phyloP scores from a whole-genome alignment of 1,284 basidiomycete genomes.

The Melampsora larici-populina region DNA sequence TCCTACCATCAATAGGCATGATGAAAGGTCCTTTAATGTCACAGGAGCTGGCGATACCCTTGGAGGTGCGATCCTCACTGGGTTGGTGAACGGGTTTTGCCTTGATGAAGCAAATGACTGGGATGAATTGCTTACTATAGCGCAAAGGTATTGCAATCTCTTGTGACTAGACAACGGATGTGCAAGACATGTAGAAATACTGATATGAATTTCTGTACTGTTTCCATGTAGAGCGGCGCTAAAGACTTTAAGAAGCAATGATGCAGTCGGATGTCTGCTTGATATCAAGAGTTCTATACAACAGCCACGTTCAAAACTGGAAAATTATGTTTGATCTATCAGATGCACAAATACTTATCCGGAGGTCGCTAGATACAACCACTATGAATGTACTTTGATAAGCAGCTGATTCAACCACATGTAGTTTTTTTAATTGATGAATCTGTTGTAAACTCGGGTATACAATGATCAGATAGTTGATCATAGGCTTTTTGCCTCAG shows the following conservation, averaged over 20 bases:
- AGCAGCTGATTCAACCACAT: too few relatives aligned
- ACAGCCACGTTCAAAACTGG: too few relatives aligned
- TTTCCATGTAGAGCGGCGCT: constrained; percentile 11
- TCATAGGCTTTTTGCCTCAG: too few relatives aligned
- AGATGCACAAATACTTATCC: too few relatives aligned
- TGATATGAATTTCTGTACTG: not conserved
- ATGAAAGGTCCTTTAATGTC: constrained; percentile 60
- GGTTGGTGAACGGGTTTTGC: not conserved
- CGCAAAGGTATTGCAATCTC: constrained; percentile 9
- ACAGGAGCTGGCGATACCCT: constrained; percentile 89
- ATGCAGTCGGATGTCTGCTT: constrained; percentile 8
- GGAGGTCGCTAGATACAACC: too few relatives aligned
- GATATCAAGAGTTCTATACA: too few relatives aligned
- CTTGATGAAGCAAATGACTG: constrained; percentile 11
- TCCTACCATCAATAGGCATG: not conserved
- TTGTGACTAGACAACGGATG: not conserved
- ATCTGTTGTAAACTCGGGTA: too few relatives aligned
- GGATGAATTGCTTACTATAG: not conserved
- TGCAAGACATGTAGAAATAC: not conserved
- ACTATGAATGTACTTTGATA: too few relatives aligned
- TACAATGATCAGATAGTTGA: too few relatives aligned
- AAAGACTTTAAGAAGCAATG: not conserved
- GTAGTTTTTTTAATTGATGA: too few relatives aligned
- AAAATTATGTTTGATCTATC: too few relatives aligned
- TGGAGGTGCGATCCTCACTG: constrained; percentile 65